phyloP scores from a whole-genome alignment of 2,329 filamentous ascomycete species.

The Colletotrichum sp. region DNA sequence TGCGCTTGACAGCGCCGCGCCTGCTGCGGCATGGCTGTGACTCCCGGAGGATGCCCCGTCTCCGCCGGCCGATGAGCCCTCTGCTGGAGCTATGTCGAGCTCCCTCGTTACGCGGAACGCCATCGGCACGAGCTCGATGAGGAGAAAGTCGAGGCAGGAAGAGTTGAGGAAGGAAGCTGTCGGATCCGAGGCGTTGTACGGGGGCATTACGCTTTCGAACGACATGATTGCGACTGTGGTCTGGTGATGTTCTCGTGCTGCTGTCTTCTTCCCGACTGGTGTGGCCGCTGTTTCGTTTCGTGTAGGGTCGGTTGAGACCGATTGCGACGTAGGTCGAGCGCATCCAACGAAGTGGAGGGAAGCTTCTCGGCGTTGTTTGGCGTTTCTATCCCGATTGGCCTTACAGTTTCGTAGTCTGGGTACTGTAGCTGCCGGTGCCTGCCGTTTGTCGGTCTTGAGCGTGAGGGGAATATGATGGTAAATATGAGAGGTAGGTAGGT shows the following conservation, averaged over 20 bases:
- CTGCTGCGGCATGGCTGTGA: background rate
- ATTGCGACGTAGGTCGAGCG: background rate
- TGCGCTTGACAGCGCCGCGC: conserved; percentile 23
- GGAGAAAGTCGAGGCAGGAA: conserved; percentile 89
- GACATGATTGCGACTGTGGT: conserved; percentile 58
- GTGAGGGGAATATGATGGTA: background rate
- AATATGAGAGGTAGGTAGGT: background rate
- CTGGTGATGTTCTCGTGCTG: background rate
- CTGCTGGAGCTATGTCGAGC: conserved; percentile 58
- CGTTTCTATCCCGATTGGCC: background rate
- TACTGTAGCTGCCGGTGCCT: background rate
- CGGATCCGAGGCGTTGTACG: conserved; percentile 76
- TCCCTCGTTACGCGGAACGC: conserved; percentile 85
- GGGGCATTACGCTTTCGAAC: conserved; percentile 72
- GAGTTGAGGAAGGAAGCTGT: conserved; percentile 78
- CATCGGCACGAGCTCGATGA: conserved; percentile 96
- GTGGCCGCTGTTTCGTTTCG: background rate
- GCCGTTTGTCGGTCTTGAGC: background rate
- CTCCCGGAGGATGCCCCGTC: background rate
- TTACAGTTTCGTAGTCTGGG: background rate
- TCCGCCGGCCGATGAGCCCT: conserved; percentile 23
- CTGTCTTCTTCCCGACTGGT: background rate
- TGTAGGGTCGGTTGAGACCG: background rate
- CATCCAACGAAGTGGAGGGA: background rate
- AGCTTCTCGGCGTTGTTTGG: background rate